Evolutionary conservation across 2,329 filamentous ascomycete genomes (phyloP).

Genomic region (Botrytis tulipae): DNA sequence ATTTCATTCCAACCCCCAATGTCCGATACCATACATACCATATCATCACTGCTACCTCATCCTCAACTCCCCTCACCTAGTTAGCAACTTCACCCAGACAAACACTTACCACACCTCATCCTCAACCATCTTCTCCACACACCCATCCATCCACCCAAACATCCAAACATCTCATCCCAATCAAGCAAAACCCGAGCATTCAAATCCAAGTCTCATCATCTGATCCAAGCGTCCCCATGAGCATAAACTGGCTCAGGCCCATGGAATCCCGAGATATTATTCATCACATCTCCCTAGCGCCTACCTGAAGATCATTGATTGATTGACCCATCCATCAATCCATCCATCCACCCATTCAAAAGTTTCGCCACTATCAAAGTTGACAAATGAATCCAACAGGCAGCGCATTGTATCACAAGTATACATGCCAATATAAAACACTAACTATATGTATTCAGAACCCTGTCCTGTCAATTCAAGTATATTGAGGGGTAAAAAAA

Average conservation of each 20-base stretch:
- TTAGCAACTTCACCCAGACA: background rate
- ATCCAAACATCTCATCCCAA: background rate
- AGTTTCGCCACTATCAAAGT: background rate
- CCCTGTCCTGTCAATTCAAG: background rate
- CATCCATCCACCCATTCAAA: background rate
- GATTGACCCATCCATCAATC: background rate
- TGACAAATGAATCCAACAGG: background rate
- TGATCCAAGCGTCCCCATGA: background rate
- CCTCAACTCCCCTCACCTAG: background rate
- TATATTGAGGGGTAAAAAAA: background rate
- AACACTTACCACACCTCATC: background rate
- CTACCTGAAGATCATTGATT: background rate
- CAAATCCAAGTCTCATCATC: background rate
- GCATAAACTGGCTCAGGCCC: background rate
- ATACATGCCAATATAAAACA: background rate
- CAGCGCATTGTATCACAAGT: background rate
- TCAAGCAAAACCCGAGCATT: background rate
- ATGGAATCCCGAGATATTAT: background rate
- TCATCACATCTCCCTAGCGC: background rate
- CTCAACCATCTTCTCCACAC: background rate
- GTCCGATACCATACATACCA: background rate
- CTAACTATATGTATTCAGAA: background rate
- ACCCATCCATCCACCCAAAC: background rate
- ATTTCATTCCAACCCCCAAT: background rate
- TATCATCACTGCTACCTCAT: background rate